Percentiles rank a stretch among this genome's conserved stretches.
phyloP scores from a whole-genome alignment of 345 rosid genomes.

The Murraya koenigii region DNA sequence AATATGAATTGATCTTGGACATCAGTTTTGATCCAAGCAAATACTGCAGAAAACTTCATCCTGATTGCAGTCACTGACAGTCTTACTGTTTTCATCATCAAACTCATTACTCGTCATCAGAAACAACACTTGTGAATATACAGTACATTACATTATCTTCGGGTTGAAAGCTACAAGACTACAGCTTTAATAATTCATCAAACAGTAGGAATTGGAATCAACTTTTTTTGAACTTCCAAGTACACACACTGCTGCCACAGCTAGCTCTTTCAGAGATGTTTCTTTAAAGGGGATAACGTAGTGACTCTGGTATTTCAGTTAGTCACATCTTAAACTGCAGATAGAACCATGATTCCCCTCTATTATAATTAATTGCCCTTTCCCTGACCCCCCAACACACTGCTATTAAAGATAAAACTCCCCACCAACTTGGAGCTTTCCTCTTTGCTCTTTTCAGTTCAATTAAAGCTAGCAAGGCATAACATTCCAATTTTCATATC shows the following conservation, averaged over 20 bases:
- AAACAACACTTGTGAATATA: not conserved
- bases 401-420: conserved; percentile 9
- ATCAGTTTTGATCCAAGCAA: not conserved
- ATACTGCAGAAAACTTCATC: not conserved
- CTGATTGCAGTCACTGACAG: not conserved
- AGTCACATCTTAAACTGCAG: conserved; percentile 35
- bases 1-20: not conserved
- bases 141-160: not conserved
- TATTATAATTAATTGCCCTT: conserved; percentile 18
- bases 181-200: not conserved
- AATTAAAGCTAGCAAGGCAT: not conserved
- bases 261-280: conserved; percentile 16
- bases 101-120: not conserved
- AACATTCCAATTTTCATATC: conserved; percentile 14
- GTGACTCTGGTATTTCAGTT: conserved; percentile 37
- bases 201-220: not conserved
- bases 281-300: conserved; percentile 25
- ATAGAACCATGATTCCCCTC: conserved; percentile 1
- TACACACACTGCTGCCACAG: not conserved
- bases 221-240: not conserved
- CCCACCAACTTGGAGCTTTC: conserved; percentile 28
- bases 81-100: not conserved
- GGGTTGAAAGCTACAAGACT: not conserved
- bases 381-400: conserved; percentile 3
- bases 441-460: not conserved